Base-by-base conservation (phyloP, 2,329 filamentous ascomycete genomes). In the Diaporthe aspalathi region DNA sequence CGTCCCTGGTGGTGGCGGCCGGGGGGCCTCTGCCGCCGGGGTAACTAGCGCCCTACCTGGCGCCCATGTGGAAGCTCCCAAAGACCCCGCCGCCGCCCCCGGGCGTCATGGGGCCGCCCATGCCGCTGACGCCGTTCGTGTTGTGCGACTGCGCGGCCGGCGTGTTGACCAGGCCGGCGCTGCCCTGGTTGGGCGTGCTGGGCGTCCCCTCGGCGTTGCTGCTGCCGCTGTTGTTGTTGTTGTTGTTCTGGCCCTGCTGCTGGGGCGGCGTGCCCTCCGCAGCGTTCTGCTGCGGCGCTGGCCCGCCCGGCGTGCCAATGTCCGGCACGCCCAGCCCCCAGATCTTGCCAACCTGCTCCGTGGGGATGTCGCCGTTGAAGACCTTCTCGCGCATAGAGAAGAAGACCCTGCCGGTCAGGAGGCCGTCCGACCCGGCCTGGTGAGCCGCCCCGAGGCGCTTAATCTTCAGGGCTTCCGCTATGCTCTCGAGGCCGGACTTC, bases 341-440 rank as follows among this genome's bases (percentile, higher is more conserved):
- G 76, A 98, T 94, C 82, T 97, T 95, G 72, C 95, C 94, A 7
- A 93, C 85, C 75, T 97, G 94, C 76, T 97, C 93, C 38, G 93
- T 90, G 8, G 93, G 90, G 57, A 98, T 92, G 29, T 90, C 88
- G 73, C 93, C 92, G 76, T 92, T 92, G 83, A 97, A 98, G 74
- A 98, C 93, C 78, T 93, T 91, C 79, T 94, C 92, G 72, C 92
- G 90, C 86, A 98, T 92, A 77, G 94, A 93, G 89, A 97, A 99
- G 83, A 98, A 99, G 38, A 98, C 94, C 76, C 93, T 92, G 62
- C 96, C 96, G 0, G 96, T 99, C 38, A 99, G 89, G 76, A 98
- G 89, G 24, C 94, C 95, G 81, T 99, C 96, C 0, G 94, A 97
- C 35, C 95, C 96, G 49, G 95, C 96, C 79, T 97, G 95, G 80